Percentiles rank a stretch among this genome's conserved stretches.
phyloP scores from a whole-genome alignment of 495 filamentous ascomycete genomes.

The Penicillium verhagenii region DNA sequence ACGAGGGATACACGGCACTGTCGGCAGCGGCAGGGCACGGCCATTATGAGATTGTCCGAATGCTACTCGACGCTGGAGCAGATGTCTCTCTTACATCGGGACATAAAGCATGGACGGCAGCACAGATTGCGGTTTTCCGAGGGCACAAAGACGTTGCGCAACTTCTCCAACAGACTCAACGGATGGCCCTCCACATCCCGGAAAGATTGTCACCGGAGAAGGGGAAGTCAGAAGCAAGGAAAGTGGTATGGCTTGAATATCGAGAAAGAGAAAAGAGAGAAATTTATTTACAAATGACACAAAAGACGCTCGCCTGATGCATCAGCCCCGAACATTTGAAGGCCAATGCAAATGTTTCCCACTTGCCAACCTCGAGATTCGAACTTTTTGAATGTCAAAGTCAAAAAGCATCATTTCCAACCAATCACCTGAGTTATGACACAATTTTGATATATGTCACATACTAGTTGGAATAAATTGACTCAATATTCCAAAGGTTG shows the following conservation, averaged over 20 bases:
- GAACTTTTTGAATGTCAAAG: too few relatives aligned
- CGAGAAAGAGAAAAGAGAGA: not conserved
- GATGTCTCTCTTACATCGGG: conserved; percentile 7
- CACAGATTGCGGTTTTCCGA: conserved; percentile 5
- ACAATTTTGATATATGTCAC: too few relatives aligned
- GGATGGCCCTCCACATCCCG: not conserved
- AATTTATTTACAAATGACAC: not conserved
- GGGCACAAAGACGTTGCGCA: conserved; percentile 2
- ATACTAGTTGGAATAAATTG: too few relatives aligned
- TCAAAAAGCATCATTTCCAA: too few relatives aligned
- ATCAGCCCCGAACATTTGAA: too few relatives aligned
- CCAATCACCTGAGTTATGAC: too few relatives aligned
- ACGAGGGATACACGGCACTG: conserved; percentile 11
- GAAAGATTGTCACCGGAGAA: not conserved
- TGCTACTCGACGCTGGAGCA: conserved; percentile 8
- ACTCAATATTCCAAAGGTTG: too few relatives aligned
- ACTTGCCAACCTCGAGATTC: too few relatives aligned
- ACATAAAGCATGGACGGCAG: conserved; percentile 6
- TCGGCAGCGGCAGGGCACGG: conserved; percentile 9
- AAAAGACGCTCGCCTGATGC: too few relatives aligned
- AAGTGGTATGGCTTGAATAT: not conserved
- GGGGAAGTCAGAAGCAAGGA: not conserved
- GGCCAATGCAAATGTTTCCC: too few relatives aligned
- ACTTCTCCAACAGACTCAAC: not conserved
- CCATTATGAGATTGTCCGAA: conserved; percentile 8